Evolutionary conservation across 1,139 yeast species (phyloP), one percentile per base, ranked within the genome.

Genomic region (Meyerozyma carpophila): DNA sequence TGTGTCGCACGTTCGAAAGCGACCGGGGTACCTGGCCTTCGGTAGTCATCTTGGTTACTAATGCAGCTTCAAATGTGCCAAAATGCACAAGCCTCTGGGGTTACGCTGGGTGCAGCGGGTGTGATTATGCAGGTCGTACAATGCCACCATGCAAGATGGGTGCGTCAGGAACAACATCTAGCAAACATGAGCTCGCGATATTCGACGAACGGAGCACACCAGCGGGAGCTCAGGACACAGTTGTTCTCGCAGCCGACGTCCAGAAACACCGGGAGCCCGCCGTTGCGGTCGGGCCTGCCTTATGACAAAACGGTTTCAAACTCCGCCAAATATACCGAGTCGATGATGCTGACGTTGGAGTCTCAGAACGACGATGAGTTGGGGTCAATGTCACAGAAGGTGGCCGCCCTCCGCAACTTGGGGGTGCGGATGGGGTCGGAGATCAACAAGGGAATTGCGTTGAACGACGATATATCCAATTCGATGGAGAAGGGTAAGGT

Each of bases 401-500:
- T 91, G 32, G 71, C 78, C 43, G 73, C 84, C 54, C 68, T 91
- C 49, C 90, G 88, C 63, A 80, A 77, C 47, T 65, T 88, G 45
- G 85, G 95, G 6, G 61, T 79, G 39, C 77, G 71, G 51, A 90
- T 91, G 84, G 96, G 96, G 3, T 80, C 79, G 39, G 95, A 90
- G 59, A 91, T 90, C 51, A 81, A 87, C 54, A 83, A 82, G 52
- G 81, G 91, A 27, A 81, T 82, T 50, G 66, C 79, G 47, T 67
- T 84, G 46, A 73, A 88, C 48, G 79, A 76, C 47, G 77, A 77
- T 24, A 68, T 87, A 51, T 74, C 79, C 43, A 70, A 73, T 46
- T 53, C 57, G 25, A 68, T 73, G 52, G 77, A 71, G 53, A 57
- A 58, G 48, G 78, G 78, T 8, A 65, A 62, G 49, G 58, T 71